Evolutionary conservation across 495 filamentous ascomycete genomes (phyloP), one percentile per base, ranked within the genome.

Genomic region (Penicillium chermesinum): DNA sequence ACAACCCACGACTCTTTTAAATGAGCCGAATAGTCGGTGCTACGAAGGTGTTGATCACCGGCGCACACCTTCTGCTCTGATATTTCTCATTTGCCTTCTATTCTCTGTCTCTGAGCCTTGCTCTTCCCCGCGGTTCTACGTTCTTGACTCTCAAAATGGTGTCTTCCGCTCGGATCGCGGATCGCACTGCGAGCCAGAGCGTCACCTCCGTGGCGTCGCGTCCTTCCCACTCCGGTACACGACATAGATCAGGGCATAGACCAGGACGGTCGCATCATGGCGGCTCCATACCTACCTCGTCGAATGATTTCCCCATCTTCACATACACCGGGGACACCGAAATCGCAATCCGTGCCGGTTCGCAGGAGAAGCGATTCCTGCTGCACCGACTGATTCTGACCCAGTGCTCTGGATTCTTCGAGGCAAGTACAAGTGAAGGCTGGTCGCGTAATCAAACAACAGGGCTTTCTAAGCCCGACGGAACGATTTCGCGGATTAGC

Each of bases 271-370:
- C 88, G 15, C 86, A 91, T 59, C 81, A 86, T 64, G 89, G 89
- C 33, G 86, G 88, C 54, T 72, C 74, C 38, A 74, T 80, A 10
- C 85, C 84, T 63, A 69, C 80, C 33, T 79, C 85, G 38, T 85
- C 87, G 62, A 95, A 95, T 62, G 89, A 95, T 53, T 96, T 95
- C 61, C 90, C 90, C 21, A 73, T 91, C 51, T 96, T 96, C 67
- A 85, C 82, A 34, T 84, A 94, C 50, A 89, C 84, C 18, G 90
- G 90, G 59, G 89, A 96, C 64, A 88, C 94, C 54, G 90, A 96
- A 71, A 88, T 96, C 50, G 59, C 91, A 33, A 82, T 95, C 49
- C 74, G 77, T 49, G 81, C 77, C 16, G 82, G 80, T 41, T 75
- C 82, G 32, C 83, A 85, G 52, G 87, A 91, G 65, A 84, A 83